These are phyloP conservation scores for Lantana camara DNA, from an alignment of 257 asterid genomes.

Conservation along the genomic window DNA sequence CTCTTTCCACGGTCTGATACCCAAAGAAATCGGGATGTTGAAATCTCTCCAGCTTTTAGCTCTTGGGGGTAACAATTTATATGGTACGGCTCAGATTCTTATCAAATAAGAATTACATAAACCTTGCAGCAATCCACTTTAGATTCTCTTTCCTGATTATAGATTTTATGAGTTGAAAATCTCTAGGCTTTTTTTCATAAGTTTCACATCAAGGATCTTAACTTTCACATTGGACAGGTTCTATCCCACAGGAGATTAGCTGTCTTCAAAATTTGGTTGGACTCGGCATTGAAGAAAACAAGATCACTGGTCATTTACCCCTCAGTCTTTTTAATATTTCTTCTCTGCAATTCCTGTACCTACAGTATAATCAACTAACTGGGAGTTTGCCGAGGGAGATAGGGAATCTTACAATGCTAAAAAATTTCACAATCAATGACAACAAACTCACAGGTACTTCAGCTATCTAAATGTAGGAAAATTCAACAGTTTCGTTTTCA, in stretches of 20 bases:
- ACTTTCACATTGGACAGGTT: not conserved
- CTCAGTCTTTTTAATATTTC: slow-evolving; percentile 2
- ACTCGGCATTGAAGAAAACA: not conserved
- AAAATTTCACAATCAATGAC: not conserved
- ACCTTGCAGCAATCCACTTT: too few relatives aligned
- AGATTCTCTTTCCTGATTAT: too few relatives aligned
- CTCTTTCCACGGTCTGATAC: not conserved
- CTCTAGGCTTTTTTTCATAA: too few relatives aligned
- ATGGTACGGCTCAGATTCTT: not conserved
- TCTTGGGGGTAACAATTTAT: not conserved
- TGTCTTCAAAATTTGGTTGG: not conserved
- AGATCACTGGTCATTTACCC: not conserved
- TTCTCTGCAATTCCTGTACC: not conserved
- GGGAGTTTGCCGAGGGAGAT: not conserved
- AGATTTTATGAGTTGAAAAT: too few relatives aligned
- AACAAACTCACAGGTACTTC: slow-evolving; percentile 15
- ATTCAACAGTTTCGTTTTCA: not conserved
- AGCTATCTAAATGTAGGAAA: not conserved
- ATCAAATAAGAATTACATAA: too few relatives aligned
- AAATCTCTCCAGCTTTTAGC: not conserved
- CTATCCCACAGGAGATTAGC: not conserved
- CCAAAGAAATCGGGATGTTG: not conserved
- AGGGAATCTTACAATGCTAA: slow-evolving; percentile 6
- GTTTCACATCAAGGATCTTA: too few relatives aligned
- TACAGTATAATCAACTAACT: not conserved